These are phyloP conservation scores for Biscogniauxia mediterranea DNA, from an alignment of 2,329 filamentous ascomycete species.

Conservation along the genomic window DNA sequence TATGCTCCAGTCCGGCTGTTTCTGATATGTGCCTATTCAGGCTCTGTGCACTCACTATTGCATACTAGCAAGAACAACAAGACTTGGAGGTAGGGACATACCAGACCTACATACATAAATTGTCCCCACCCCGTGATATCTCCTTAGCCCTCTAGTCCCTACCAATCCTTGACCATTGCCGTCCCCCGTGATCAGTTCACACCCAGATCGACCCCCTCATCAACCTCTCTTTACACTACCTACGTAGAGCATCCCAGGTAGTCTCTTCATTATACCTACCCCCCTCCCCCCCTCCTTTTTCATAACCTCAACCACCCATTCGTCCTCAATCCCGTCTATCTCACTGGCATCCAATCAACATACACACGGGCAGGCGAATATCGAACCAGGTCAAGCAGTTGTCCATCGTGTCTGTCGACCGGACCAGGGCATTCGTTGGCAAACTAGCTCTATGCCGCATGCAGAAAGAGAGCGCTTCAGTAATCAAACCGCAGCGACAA, in stretches of 20 bases:
- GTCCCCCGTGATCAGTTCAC: background rate
- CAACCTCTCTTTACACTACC: background rate
- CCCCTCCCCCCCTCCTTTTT: too few relatives aligned
- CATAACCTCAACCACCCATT: background rate
- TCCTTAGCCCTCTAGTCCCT: background rate
- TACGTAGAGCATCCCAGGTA: too few relatives aligned
- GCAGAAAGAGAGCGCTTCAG: slow-evolving; percentile 14
- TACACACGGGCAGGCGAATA: background rate
- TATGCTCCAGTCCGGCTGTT: too few relatives aligned
- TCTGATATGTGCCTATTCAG: too few relatives aligned
- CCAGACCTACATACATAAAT: background rate
- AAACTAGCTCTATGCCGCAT: slow-evolving; percentile 4
- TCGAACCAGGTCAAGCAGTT: slow-evolving; percentile 4
- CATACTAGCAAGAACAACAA: too few relatives aligned
- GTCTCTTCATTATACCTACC: background rate
- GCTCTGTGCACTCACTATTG: too few relatives aligned
- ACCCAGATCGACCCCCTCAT: background rate
- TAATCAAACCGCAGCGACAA: slow-evolving; percentile 14
- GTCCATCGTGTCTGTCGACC: background rate
- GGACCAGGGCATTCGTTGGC: slow-evolving; percentile 1
- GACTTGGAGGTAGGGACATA: too few relatives aligned
- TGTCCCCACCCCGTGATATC: background rate
- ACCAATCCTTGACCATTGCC: background rate
- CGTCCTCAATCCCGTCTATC: background rate
- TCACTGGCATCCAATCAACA: background rate